Evolutionary conservation across 768 basidiomycete genomes (phyloP), one percentile per base, ranked within the genome.

Genomic region (Pisolithus marmoratus): DNA sequence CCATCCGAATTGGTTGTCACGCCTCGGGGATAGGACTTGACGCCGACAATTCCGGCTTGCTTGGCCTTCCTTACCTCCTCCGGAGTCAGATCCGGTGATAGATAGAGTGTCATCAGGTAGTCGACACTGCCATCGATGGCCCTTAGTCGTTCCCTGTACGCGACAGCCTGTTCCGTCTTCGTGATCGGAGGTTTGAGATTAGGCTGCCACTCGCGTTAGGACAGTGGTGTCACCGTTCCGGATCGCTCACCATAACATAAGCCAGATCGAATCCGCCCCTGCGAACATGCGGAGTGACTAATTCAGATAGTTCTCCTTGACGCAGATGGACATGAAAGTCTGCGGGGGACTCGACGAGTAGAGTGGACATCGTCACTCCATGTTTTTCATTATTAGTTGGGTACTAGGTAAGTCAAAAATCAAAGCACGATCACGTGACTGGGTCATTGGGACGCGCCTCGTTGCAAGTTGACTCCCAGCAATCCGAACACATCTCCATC

Each of bases 261-360:
- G 89, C 95, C 51, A 95, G 77, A 52, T 78, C 72, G 61, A 98
- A 94, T 2, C 96, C 96, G 41, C 96, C 96, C 65, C 83, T 72
- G 31, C 82, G 77, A 48, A 99, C 89, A 74, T 97, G 93, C 15
- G 93, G 91, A 5, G 85, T 84, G 36, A 98, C 93, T 14, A 98
- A 79, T 49, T 80, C 72, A 23, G 87, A 85, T 57, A 99, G 72
- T 29, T 80, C 70, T 26, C 90, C 93, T 66, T 98, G 92, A 38
- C 96, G 83, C 26, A 99, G 83, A 68, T 99, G 95, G 58, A 97
- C 94, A 74, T 99, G 96, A 64, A 96, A 95, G 74, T 94, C 92
- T 29, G 90, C 87, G 15, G 92, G 90, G 2, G 87, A 81, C 14
- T 56, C 45, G 23, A 70, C 48, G 52, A 58, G 38, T 6, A 4